Base-by-base conservation (phyloP, 225 moss, liverwort and hornwort genomes). In the Asterella californica region DNA sequence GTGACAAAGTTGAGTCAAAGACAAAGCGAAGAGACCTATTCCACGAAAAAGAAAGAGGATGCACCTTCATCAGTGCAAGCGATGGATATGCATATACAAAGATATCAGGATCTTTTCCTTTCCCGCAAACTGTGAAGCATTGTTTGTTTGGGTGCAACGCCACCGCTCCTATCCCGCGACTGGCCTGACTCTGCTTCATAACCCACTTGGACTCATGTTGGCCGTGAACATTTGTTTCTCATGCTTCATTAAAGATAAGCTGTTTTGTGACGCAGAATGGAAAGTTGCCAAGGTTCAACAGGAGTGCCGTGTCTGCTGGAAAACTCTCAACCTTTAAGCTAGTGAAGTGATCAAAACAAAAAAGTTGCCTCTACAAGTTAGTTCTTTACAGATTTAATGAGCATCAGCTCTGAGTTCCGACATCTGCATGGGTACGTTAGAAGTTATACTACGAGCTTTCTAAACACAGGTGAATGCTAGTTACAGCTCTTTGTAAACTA, bases 151-250 rank as follows among this genome's bases (percentile, higher is more conserved):
- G 96, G 83, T 97, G 96, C 59, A 97, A 88, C 49, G 93, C 91
- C 67, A 97, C 93, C 76, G 94, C 94, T 84, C 96, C 96, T 55
- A 97, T 94, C 80, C 96, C 96, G 84, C 89, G 90, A 10, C 96
- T 94, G 72, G 91, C 91, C 81, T 87, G 82, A 82, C 93, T 97
- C 96, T 96, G 89, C 82, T 75, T 4, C 68, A 74, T 4, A 34
- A 64, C 22, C 33, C 57, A 21, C 19, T 30, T 29, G 30, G 74
- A 52, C 10, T 61, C 60, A 61, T 24, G 60, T 61, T 61, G 60
- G 60, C 18, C 60, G 6, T 4, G 57, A 59, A 59, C 17, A 7
- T 59, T 59, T 59, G 14, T 61, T 61, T 6, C 52, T 52, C 52
- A 17, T 14, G 52, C 42, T 42, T 42, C 52, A 52, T 52, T 17